phyloP scores from a whole-genome alignment of 1,139 yeast genomes.

The Blastobotrys apis region DNA sequence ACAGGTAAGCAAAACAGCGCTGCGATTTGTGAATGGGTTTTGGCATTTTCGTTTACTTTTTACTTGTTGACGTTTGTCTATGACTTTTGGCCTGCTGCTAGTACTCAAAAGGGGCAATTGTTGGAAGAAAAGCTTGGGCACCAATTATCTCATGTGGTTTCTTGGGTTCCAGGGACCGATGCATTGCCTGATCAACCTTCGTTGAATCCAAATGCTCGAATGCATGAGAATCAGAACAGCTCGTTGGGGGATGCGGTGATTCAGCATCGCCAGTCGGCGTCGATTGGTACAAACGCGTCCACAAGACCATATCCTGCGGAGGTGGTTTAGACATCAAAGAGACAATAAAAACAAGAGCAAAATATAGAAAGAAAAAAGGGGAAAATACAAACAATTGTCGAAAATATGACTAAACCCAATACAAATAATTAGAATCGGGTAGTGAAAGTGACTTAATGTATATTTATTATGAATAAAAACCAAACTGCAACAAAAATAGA shows the following conservation, averaged over 20 bases:
- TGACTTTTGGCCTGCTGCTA: conserved; percentile 57
- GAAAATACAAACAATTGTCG: no score
- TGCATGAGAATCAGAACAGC: conserved; percentile 14
- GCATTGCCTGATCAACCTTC: conserved; percentile 6
- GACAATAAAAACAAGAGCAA: no score
- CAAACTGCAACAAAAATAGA: no score
- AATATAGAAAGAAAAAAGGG: no score
- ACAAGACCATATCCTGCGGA: no score
- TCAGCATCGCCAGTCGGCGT: conserved; percentile 14
- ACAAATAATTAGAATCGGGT: no score
- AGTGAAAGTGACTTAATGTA: not conserved
- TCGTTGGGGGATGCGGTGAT: conserved; percentile 20
- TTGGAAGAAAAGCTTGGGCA: conserved; percentile 19
- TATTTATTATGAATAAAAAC: conserved; percentile 1
- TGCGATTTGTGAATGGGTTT: conserved; percentile 72
- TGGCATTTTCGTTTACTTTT: conserved; percentile 79
- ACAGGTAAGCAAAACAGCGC: conserved; percentile 45
- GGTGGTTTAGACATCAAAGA: no score
- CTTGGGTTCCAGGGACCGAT: conserved; percentile 23
- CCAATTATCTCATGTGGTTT: conserved; percentile 17
- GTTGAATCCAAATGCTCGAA: conserved; percentile 14
- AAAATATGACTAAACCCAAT: no score
- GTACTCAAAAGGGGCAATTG: conserved; percentile 23
- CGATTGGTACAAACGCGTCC: not conserved
- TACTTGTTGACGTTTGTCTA: conserved; percentile 60